A percentile compares a stretch with the other conserved stretches of the same genome.
phyloP scores from a whole-genome alignment of 352 stramenopile species.

The Pythium phragmiticola region DNA sequence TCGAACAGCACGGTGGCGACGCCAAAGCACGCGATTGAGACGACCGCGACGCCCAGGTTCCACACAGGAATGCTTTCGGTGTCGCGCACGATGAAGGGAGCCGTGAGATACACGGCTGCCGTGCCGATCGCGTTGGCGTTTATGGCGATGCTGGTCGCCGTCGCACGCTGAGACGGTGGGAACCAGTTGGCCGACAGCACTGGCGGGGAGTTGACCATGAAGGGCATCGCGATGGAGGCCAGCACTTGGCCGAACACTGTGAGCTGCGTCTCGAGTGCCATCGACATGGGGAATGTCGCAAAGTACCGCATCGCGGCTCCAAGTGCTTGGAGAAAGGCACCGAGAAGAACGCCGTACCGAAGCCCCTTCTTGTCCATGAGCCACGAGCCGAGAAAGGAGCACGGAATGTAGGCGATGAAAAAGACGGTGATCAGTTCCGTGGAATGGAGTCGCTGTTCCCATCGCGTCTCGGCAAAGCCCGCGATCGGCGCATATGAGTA shows the following conservation, averaged over 20 bases:
- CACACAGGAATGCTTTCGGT: conserved; percentile 36
- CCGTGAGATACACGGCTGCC: conserved; percentile 54
- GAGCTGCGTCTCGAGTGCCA: conserved; percentile 33
- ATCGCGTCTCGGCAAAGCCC: conserved; percentile 55
- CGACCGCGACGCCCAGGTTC: conserved; percentile 44
- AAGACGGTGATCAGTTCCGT: conserved; percentile 77
- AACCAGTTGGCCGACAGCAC: conserved; percentile 79
- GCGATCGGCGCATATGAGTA: conserved; percentile 78
- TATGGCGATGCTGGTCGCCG: conserved; percentile 67
- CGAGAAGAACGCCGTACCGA: conserved; percentile 61
- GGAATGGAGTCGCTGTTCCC: conserved; percentile 57
- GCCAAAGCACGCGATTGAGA: conserved; percentile 24
- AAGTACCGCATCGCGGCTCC: conserved; percentile 46
- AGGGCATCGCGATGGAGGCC: conserved; percentile 72
- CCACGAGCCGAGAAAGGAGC: conserved; percentile 74
- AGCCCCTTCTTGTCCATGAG: conserved; percentile 78
- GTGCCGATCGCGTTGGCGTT: conserved; percentile 76
- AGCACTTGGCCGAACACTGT: conserved; percentile 63
- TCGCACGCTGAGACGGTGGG: conserved; percentile 57
- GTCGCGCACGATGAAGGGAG: conserved; percentile 46
- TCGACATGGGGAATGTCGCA: conserved; percentile 28
- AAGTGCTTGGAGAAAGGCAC: conserved; percentile 49
- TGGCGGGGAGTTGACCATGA: conserved; percentile 83
- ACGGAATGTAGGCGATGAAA: conserved; percentile 77
- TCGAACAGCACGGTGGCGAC: conserved; percentile 35